These are phyloP conservation scores for Sclerotinia minor DNA, from an alignment of 2,329 filamentous ascomycete species.

Conservation along the genomic window DNA sequence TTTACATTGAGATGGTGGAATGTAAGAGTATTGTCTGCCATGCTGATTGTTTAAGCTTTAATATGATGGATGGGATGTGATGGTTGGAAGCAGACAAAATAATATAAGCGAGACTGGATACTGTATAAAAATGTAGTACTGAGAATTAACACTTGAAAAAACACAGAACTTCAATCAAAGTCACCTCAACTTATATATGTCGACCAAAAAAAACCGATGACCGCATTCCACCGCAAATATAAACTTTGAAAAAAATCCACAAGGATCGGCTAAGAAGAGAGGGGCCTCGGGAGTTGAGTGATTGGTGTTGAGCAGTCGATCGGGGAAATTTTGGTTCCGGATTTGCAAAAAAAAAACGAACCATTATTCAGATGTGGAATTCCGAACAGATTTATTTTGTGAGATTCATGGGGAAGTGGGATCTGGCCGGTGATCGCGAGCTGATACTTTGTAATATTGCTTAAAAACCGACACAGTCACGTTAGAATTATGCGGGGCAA, in stretches of 20 bases:
- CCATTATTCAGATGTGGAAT: background rate
- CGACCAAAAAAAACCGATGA: background rate
- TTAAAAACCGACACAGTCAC: background rate
- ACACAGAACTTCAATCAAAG: background rate
- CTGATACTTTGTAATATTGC: background rate
- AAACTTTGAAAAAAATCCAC: background rate
- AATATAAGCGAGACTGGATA: too few relatives aligned
- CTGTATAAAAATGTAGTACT: background rate
- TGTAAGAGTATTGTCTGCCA: conserved; percentile 32
- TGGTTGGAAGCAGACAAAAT: background rate
- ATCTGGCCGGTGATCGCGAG: background rate
- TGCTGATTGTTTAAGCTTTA: conserved; percentile 10
- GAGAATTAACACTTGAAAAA: background rate
- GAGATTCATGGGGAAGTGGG: too few relatives aligned
- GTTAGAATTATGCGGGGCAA: background rate
- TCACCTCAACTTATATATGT: background rate
- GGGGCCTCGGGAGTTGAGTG: background rate
- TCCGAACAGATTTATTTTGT: background rate
- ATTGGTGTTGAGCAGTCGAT: background rate
- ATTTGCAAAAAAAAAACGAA: background rate
- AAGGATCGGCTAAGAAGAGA: background rate
- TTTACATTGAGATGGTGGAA: conserved; percentile 37
- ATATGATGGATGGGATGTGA: background rate
- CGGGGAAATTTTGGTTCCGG: background rate
- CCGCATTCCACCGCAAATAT: background rate